Evolutionary conservation across 805 yeast species (phyloP).

Genomic region (Starmerella kuoi): DNA sequence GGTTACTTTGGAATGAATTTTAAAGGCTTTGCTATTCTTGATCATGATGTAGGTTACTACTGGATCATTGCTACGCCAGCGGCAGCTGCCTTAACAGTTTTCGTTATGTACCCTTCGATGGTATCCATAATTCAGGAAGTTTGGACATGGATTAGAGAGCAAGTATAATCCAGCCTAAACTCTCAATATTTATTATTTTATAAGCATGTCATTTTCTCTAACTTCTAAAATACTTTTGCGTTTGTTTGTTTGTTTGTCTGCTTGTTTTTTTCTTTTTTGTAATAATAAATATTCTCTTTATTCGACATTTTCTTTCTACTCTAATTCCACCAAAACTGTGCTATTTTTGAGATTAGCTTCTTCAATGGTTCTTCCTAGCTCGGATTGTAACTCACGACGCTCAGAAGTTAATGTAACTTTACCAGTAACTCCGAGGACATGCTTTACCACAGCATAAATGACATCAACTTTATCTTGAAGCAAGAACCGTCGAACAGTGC

Average conservation of each 20-base stretch:
- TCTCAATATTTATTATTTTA: no score
- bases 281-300: no score
- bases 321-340: constrained; percentile 53
- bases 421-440: constrained; percentile 31
- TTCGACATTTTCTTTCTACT: neutral
- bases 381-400: constrained; percentile 44
- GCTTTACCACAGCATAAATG: constrained; percentile 58
- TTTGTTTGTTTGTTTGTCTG: no score
- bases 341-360: constrained; percentile 77
- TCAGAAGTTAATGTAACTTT: constrained; percentile 40
- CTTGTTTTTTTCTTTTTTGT: no score
- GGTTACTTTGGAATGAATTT: constrained; percentile 54
- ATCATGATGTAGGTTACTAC: constrained; percentile 33
- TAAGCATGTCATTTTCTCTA: no score
- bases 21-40: constrained; percentile 32
- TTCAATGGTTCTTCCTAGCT: constrained; percentile 45
- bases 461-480: constrained; percentile 44
- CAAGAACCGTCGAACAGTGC: constrained; percentile 60
- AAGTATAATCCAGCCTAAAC: constrained; percentile 3
- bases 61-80: constrained; percentile 38
- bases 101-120: constrained; percentile 24
- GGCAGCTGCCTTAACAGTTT: constrained; percentile 23
- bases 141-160: constrained; percentile 22
- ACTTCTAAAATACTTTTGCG: no score
- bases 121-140: constrained; percentile 4